Evolutionary conservation across 2,329 filamentous ascomycete species (phyloP).

Genomic region (Diaporthe citri): DNA sequence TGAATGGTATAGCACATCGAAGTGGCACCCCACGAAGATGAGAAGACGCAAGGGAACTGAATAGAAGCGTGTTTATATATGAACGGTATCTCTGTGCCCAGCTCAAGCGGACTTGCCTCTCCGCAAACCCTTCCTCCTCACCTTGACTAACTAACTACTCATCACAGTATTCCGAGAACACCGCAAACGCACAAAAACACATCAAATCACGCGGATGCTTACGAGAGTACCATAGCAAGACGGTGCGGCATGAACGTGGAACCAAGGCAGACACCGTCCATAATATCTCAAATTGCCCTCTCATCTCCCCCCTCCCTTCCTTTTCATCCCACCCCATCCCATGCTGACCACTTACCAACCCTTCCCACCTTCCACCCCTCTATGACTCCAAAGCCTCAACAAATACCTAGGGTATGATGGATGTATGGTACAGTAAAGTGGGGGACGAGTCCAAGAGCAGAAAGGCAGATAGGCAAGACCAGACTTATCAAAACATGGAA

Average conservation of each 20-base stretch:
- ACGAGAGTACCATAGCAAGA: background rate
- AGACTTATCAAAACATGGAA: background rate
- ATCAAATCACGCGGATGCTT: background rate
- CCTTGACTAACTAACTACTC: too few species aligned
- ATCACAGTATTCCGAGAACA: too few species aligned
- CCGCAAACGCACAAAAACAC: background rate
- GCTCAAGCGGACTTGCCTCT: background rate
- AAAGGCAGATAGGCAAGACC: conserved; percentile 7
- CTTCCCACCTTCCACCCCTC: background rate
- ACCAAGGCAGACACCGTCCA: background rate
- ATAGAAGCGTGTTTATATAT: too few species aligned
- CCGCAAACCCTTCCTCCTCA: too few species aligned
- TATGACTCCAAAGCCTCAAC: conserved; percentile 10
- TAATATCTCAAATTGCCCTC: background rate
- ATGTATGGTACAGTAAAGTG: conserved; percentile 9
- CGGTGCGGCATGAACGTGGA: background rate
- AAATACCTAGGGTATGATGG: conserved; percentile 5
- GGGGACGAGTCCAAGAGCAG: background rate
- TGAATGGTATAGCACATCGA: background rate
- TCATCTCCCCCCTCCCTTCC: background rate
- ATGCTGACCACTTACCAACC: background rate
- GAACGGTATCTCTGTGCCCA: background rate
- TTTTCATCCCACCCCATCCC: background rate
- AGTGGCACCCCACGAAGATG: background rate
- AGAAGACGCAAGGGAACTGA: too few species aligned